Evolutionary conservation across 2,329 filamentous ascomycete species (phyloP), one percentile per base, ranked within the genome.

Genomic region (Sclerotinia subarctica): DNA sequence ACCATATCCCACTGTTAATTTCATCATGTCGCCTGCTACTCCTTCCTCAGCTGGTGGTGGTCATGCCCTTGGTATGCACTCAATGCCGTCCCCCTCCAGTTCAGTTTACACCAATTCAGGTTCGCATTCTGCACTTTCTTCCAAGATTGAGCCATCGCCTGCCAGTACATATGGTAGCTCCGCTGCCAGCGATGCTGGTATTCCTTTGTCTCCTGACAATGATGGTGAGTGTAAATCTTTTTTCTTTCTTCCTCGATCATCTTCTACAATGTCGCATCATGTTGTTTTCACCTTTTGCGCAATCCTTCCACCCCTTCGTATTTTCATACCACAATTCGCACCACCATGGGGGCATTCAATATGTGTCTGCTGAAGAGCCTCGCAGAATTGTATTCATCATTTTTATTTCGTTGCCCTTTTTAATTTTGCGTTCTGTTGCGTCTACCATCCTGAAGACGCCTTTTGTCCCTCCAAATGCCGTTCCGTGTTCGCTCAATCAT

Each of bases 161-260:
- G 72, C 72, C 26, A 75, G 74, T 64, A 75, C 72, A 15, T 73
- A 71, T 66, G 71, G 72, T 69, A 70, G 66, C 52, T 72, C 71
- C 51, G 64, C 64, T 66, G 67, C 72, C 46, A 74, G 72, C 56
- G 68, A 74, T 68, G 35, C 66, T 64, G 72, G 67, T 54, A 70
- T 69, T 56, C 69, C 73, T 47, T 65, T 49, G 21, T 72, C 72
- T 52, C 71, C 70, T 26, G 54, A 66, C 15, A 58, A 68, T 63
- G 68, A 73, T 68, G 74, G 73, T 74, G 70, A 19, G 72, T 67
- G 17, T 49, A 26, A 2, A 44, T 67, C n/a, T 59, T 42, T 42
- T 42, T 35, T 10, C 54, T 7, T 57, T 57, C 46, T 24, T 54
- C 24, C 29, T 62, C 54, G 21, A 29, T 29, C 2, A 49, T n/a